These are phyloP conservation scores for Penium margaritaceum DNA, from an alignment of 139 green algal genomes.

Conservation along the genomic window DNA sequence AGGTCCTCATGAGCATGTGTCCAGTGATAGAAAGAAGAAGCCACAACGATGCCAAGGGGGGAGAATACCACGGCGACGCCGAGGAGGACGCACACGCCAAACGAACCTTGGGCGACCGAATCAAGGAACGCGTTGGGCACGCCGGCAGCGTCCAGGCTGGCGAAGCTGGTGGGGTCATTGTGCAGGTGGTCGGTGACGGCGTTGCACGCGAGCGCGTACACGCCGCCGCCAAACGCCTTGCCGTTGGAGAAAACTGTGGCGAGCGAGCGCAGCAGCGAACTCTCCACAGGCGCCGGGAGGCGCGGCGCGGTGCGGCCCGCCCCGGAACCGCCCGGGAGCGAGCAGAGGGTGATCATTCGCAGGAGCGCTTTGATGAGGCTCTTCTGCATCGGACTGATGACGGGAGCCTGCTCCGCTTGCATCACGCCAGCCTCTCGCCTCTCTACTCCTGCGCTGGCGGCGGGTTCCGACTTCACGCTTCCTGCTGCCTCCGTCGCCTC, in stretches of 20 bases:
- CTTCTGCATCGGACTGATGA: conserved; percentile 1
- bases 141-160: not conserved
- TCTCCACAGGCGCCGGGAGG: conserved; percentile 29
- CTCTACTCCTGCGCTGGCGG: too few species aligned
- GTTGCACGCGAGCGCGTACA: conserved; percentile 78
- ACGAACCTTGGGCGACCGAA: too few species aligned
- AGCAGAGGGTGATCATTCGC: conserved; percentile 73
- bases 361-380: conserved; percentile 82
- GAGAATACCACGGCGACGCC: too few species aligned
- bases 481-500: too few species aligned
- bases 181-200: conserved; percentile 85
- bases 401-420: not conserved
- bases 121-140: conserved; percentile 2
- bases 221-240: conserved; percentile 71
- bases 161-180: conserved; percentile 71
- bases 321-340: conserved; percentile 50
- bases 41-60: too few species aligned
- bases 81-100: too few species aligned
- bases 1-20: too few species aligned
- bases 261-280: conserved; percentile 57
- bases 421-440: too few species aligned
- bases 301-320: conserved; percentile 34
- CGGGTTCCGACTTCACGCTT: too few species aligned
- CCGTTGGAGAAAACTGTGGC: conserved; percentile 61
- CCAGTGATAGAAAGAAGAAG: too few species aligned